Evolutionary conservation across 2,329 filamentous ascomycete genomes (phyloP).

Genomic region (Coniochaeta prunicola): DNA sequence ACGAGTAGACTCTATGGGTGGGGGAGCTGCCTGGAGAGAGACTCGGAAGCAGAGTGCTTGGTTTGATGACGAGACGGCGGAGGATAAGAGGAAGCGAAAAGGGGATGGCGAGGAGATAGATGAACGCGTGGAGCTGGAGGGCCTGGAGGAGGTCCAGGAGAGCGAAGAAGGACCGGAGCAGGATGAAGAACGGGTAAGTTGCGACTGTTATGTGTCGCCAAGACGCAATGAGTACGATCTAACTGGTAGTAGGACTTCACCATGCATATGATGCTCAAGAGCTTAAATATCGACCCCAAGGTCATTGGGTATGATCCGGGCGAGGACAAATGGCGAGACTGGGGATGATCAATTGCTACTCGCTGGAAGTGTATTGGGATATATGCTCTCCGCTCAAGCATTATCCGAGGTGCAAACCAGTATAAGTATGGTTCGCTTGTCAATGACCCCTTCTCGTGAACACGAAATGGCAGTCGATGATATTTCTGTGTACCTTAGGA

Average conservation of each 20-base stretch:
- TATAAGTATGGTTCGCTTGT: too few species aligned
- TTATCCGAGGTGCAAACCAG: not conserved
- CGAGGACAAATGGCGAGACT: slow-evolving; percentile 21
- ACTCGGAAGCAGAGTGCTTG: slow-evolving; percentile 15
- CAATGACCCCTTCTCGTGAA: not conserved
- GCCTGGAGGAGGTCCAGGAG: slow-evolving; percentile 2
- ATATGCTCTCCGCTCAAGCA: not conserved
- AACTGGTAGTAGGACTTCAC: slow-evolving; percentile 21
- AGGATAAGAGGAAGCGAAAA: not conserved
- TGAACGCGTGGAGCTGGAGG: slow-evolving; percentile 12
- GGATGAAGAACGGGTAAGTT: slow-evolving; percentile 5
- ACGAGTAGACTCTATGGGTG: slow-evolving; percentile 39
- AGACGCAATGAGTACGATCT: not conserved
- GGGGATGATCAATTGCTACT: not conserved
- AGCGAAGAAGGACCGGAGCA: slow-evolving; percentile 3
- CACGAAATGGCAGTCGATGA: too few species aligned
- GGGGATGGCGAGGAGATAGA: slow-evolving; percentile 12
- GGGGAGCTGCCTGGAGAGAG: slow-evolving; percentile 19
- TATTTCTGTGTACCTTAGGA: too few species aligned
- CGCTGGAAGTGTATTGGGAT: not conserved
- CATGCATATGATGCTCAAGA: slow-evolving; percentile 29
- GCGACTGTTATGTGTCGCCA: slow-evolving; percentile 4
- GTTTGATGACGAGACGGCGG: slow-evolving; percentile 5
- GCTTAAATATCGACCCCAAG: slow-evolving; percentile 26
- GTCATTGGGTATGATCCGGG: slow-evolving; percentile 24